phyloP scores from a whole-genome alignment of 2,329 filamentous ascomycete genomes.

The Ceratocystis ficicola region DNA sequence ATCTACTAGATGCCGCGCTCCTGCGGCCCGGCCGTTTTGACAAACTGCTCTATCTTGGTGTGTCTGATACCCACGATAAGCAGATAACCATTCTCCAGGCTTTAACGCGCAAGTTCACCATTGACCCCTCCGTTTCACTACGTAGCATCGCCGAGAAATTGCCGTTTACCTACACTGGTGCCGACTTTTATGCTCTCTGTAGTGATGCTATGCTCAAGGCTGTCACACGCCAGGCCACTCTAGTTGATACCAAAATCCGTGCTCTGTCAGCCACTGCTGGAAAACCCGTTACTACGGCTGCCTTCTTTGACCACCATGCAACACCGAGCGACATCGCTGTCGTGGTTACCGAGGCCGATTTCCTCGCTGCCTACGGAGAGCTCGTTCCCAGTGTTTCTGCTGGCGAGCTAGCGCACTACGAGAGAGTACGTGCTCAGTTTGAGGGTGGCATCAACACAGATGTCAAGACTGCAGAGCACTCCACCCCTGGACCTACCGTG shows the following conservation, averaged over 20 bases:
- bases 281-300: conserved; percentile 63
- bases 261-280: conserved; percentile 45
- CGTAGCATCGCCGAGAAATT: conserved; percentile 59
- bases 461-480: background rate
- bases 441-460: conserved; percentile 45
- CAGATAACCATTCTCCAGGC: conserved; percentile 90
- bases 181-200: conserved; percentile 92
- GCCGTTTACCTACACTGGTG: conserved; percentile 93
- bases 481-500: no score
- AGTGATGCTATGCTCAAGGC: conserved; percentile 98
- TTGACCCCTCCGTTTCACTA: conserved; percentile 68
- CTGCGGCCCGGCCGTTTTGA: conserved; percentile 86
- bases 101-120: conserved; percentile 86
- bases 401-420: conserved; percentile 85
- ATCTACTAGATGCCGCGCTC: conserved; percentile 81
- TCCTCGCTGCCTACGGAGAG: conserved; percentile 68
- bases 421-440: conserved; percentile 68
- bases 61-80: conserved; percentile 93
- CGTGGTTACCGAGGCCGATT: conserved; percentile 80
- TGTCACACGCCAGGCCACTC: conserved; percentile 75
- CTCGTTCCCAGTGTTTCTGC: conserved; percentile 87
- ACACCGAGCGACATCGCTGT: conserved; percentile 72
- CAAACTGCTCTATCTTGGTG: conserved; percentile 95
- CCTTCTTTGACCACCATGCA: conserved; percentile 91
- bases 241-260: conserved; percentile 72